Percentiles rank a stretch among this genome's conserved stretches.
phyloP scores from a whole-genome alignment of 2,329 filamentous ascomycete species.

The Cytospora chrysosperma region DNA sequence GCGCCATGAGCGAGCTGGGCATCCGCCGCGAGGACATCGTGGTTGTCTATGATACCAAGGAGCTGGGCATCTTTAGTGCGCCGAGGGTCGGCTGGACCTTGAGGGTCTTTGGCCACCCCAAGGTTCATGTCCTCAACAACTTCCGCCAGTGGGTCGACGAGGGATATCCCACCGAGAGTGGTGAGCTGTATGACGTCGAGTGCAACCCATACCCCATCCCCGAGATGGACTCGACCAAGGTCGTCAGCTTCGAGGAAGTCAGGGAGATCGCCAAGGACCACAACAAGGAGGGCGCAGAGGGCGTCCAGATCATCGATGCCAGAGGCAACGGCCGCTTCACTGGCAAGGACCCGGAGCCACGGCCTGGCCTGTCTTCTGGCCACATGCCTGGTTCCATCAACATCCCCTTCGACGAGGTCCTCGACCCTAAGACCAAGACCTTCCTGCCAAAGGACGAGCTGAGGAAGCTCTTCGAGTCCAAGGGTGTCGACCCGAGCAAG shows the following conservation, averaged over 20 bases:
- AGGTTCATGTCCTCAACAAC: conserved; percentile 91
- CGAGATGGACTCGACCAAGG: conserved; percentile 58
- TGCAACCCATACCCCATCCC: conserved; percentile 65
- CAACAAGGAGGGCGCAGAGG: conserved; percentile 80
- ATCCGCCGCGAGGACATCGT: conserved; percentile 85
- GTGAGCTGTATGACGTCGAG: conserved; percentile 66
- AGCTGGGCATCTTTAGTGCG: conserved; percentile 91
- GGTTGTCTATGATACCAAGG: conserved; percentile 90
- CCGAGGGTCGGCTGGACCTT: conserved; percentile 94
- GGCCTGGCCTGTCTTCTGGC: conserved; percentile 80
- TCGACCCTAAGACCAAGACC: conserved; percentile 81
- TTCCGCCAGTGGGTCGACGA: conserved; percentile 91
- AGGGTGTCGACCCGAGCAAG: conserved; percentile 73
- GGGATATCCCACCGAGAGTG: conserved; percentile 78
- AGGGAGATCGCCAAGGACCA: conserved; percentile 72
- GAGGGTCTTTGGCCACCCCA: conserved; percentile 81
- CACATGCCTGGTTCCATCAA: conserved; percentile 89
- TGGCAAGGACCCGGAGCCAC: conserved; percentile 81
- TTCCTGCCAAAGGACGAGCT: conserved; percentile 72
- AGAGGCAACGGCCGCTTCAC: conserved; percentile 76
- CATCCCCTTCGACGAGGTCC: conserved; percentile 73
- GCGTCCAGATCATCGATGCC: conserved; percentile 86
- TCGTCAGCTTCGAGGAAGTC: conserved; percentile 81
- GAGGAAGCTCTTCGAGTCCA: conserved; percentile 72
- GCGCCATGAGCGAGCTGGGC: conserved; percentile 84